Base-by-base conservation (phyloP, 495 filamentous ascomycete species). In the Trichocladium antarcticum region DNA sequence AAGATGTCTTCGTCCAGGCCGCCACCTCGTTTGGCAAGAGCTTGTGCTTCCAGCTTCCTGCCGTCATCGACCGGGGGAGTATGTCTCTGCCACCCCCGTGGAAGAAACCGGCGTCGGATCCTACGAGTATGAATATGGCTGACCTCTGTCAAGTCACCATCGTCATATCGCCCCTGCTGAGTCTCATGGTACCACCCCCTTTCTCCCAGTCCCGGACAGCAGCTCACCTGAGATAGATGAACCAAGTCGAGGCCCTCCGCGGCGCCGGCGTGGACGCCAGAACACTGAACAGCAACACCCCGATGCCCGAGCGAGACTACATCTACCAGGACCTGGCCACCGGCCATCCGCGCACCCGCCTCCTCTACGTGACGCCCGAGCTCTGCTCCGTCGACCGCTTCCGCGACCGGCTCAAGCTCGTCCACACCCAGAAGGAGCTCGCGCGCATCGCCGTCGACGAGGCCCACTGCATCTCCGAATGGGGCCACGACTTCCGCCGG, bases 21-120 rank as follows among this genome's bases (percentile, higher is more conserved):
- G 89, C 89, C n/a, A 97, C 90, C 3, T 92, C 87, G 1, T 95
- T 94, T 60, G 90, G 90, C 12, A 97, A 97, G 64, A 94, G 87
- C 59, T 62, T 97, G 19, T 96, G 90, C 66, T 97, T 90, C 56
- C 90, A 97, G 57, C 72, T 97, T 3, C 90, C 90, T 3, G 89
- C 90, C 5, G 78, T 97, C 27, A 80, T 93, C 17, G 83, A 86
- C 52, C 80, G 80, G 71, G 89, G 89, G 46, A 86, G 85, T 89
- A 67, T 54, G 80, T 71, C n/a, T n/a, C n/a, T n/a, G n/a, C n/a
- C n/a, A n/a, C n/a, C n/a, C n/a, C n/a, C n/a, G n/a, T n/a, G n/a
- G n/a, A n/a, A n/a, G n/a, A n/a, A n/a, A n/a, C n/a, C n/a, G n/a
- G n/a, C n/a, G n/a, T n/a, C n/a, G n/a, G n/a, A n/a, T n/a, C 14